These are phyloP conservation scores for Phytophthora crassamura DNA, from an alignment of 352 stramenopile species.

Conservation along the genomic window DNA sequence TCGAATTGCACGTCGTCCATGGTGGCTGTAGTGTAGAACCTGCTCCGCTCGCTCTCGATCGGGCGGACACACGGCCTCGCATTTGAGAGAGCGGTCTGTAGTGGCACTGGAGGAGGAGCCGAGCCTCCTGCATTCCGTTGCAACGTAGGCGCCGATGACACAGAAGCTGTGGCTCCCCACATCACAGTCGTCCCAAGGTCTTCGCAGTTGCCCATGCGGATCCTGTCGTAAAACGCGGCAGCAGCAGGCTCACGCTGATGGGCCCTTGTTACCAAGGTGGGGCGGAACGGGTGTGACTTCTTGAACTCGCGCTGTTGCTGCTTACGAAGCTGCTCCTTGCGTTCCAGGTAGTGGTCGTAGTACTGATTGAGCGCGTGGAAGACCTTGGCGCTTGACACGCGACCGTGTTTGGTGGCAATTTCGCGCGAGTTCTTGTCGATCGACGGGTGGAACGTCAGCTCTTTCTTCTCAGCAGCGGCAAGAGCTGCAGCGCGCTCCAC, in stretches of 20 bases:
- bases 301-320: constrained; percentile 68
- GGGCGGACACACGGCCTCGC: constrained; percentile 68
- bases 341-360: constrained; percentile 72
- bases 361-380: constrained; percentile 79
- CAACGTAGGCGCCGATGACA: constrained; percentile 10
- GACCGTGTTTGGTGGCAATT: constrained; percentile 70
- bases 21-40: constrained; percentile 15
- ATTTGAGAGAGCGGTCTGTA: constrained; percentile 61
- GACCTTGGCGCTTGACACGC: constrained; percentile 61
- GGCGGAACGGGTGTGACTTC: constrained; percentile 69
- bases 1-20: constrained; percentile 13
- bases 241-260: constrained; percentile 47
- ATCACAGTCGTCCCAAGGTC: constrained; percentile 3
- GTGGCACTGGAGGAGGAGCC: constrained; percentile 14
- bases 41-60: constrained; percentile 46
- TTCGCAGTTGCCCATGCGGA: constrained; percentile 36
- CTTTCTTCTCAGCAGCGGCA: constrained; percentile 38
- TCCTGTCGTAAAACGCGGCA: constrained; percentile 62
- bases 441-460: constrained; percentile 72
- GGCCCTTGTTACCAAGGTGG: constrained; percentile 56
- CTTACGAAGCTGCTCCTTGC: constrained; percentile 55
- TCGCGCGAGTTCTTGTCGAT: constrained; percentile 78
- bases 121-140: constrained; percentile 12
- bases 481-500: too few relatives aligned
- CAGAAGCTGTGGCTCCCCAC: constrained; percentile 14